Conservation (phyloP, 2,329 filamentous ascomycete species). For the Fonsecaea pedrosoi region DNA sequence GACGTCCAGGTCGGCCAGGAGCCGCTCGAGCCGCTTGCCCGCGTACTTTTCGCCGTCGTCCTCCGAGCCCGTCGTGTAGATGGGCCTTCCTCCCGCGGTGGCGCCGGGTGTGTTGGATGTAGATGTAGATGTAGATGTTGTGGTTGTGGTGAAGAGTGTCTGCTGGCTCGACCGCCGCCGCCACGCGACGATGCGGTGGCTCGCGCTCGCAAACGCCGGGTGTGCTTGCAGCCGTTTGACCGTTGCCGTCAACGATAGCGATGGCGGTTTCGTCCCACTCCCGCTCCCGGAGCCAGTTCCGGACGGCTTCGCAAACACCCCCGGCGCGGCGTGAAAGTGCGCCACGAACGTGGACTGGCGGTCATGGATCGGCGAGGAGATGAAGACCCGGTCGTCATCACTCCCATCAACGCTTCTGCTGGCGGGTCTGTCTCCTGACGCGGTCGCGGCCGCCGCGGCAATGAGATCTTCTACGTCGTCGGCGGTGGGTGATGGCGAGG, state of each 20-base stretch:
- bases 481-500: background rate
- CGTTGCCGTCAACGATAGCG: slow-evolving; percentile 41
- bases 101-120: background rate
- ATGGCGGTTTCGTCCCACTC: slow-evolving; percentile 32
- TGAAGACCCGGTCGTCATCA: slow-evolving; percentile 46
- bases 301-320: background rate
- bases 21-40: slow-evolving; percentile 55
- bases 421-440: background rate
- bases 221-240: slow-evolving; percentile 51
- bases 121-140: background rate
- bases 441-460: background rate
- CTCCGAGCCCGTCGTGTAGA: slow-evolving; percentile 56
- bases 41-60: slow-evolving; percentile 63
- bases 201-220: slow-evolving; percentile 53
- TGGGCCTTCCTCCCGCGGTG: slow-evolving; percentile 42
- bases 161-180: slow-evolving; percentile 56
- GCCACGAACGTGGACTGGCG: slow-evolving; percentile 60
- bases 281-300: background rate
- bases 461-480: background rate
- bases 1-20: slow-evolving; percentile 54
- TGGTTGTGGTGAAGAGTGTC: slow-evolving; percentile 43
- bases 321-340: slow-evolving; percentile 52
- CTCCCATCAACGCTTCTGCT: background rate
- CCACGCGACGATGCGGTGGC: slow-evolving; percentile 61
- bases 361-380: slow-evolving; percentile 56